Evolutionary conservation across 2,329 filamentous ascomycete species (phyloP), one percentile per base, ranked within the genome.

Genomic region (Keithomyces neogunnii): DNA sequence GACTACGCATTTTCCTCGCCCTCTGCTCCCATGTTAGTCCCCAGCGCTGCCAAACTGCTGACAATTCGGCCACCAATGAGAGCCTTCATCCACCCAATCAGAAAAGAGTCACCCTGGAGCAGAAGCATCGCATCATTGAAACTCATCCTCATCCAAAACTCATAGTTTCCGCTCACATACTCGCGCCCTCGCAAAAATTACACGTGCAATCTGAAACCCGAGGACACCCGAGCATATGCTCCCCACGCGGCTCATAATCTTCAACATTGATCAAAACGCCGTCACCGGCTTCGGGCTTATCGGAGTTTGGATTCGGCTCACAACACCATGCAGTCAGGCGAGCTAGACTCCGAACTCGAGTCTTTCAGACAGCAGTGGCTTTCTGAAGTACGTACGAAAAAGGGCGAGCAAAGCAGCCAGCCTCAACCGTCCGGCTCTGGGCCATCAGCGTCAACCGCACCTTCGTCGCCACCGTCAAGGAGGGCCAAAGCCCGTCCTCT

Each of bases 291-390:
- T 29, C 53, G 51, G 45, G 33, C 51, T 45, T 29, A 43, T 31
- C 53, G 48, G 51, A 44, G 43, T 39, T 44, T 28, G 39, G 39
- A 42, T 13, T 6, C 39, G 28, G n/a, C 40, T 44, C 28, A 44
- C 40, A 44, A 19, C 19, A 26, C 36, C 45, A 53, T 54, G 52
- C 47, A 48, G 9, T 45, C 52, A 28, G 35, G 13, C 13, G 8
- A 11, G 33, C 69, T 76, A 40, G 80, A 80, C 63, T 76, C 84
- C 45, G 90, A 95, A 67, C 80, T 96, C 55, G 88, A 95, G 67
- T 84, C 80, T 47, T 96, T 96, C 70, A 84, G 91, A 60, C 78
- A 81, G 62, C 78, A 89, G 75, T 96, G 91, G 91, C 82, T 82
- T 52, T 85, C 88, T 59, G 91, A 96, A 65, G 86, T 95, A n/a